Evolutionary conservation across 169 alveolate species (phyloP).

Genomic region (Eimeria necatrix): DNA sequence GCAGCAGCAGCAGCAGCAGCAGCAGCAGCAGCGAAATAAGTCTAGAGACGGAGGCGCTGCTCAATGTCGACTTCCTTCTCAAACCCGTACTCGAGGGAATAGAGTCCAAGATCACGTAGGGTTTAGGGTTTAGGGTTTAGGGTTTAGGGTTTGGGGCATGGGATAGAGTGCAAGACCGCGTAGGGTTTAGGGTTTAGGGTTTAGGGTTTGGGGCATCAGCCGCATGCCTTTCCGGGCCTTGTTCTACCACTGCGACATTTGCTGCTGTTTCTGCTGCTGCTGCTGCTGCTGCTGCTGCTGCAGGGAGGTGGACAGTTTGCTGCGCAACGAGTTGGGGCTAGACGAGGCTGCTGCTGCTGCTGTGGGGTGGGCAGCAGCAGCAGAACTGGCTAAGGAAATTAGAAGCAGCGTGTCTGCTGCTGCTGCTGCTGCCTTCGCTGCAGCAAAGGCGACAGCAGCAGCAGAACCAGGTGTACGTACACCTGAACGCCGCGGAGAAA

Average conservation of each 20-base stretch:
- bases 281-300: not conserved
- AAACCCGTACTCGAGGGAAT: conserved; percentile 3
- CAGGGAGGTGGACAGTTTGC: conserved; percentile 4
- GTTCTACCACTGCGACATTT: not conserved
- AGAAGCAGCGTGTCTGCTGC: not conserved
- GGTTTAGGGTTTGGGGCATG: not conserved
- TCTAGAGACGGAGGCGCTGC: not conserved
- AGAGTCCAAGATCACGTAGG: not conserved
- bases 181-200: too few species aligned
- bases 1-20: too few species aligned
- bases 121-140: not conserved
- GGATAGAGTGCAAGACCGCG: too few species aligned
- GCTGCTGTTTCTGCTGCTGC: not conserved
- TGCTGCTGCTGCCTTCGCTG: not conserved
- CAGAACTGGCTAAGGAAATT: not conserved
- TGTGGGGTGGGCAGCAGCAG: not conserved
- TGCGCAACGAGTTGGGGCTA: not conserved
- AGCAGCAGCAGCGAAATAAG: not conserved
- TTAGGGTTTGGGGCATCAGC: too few species aligned
- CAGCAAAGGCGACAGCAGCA: not conserved
- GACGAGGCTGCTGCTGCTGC: not conserved
- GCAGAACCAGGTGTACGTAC: too few species aligned
- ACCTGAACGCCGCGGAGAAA: not conserved
- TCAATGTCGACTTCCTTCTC: not conserved
- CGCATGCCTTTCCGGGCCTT: not conserved